These are phyloP conservation scores for Pneumocystis sp. DNA, from an alignment of 1,139 yeast species.

Conservation along the genomic window DNA sequence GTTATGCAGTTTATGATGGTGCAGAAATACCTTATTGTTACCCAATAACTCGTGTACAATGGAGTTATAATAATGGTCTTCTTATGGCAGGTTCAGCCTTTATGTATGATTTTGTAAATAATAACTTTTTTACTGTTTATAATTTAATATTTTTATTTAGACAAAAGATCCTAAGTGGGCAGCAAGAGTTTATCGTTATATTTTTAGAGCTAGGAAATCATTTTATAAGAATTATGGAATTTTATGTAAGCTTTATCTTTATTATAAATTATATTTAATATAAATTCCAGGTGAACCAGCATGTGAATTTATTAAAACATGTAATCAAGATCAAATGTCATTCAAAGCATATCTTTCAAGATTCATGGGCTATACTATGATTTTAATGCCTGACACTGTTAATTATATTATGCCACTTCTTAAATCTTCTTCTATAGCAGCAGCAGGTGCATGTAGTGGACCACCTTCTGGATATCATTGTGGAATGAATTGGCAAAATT, in stretches of 20 bases:
- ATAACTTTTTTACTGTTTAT: constrained; percentile 1
- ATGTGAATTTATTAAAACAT: constrained; percentile 43
- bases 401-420: constrained; percentile 34
- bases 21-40: constrained; percentile 50
- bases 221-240: background rate
- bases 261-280: background rate
- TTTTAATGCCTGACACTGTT: constrained; percentile 40
- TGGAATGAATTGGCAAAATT: constrained; percentile 45
- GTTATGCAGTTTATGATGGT: constrained; percentile 49
- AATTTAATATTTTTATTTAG: background rate
- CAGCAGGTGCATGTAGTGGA: constrained; percentile 58
- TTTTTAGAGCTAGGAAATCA: constrained; percentile 36
- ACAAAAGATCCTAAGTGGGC: constrained; percentile 48
- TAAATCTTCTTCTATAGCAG: constrained; percentile 43
- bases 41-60: constrained; percentile 37
- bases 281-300: constrained; percentile 44
- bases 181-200: constrained; percentile 35
- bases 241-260: background rate
- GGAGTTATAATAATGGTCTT: constrained; percentile 75
- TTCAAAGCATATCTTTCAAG: constrained; percentile 63
- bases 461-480: constrained; percentile 67
- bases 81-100: constrained; percentile 59
- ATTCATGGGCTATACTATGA: constrained; percentile 45
- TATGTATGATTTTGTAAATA: constrained; percentile 35
- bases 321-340: constrained; percentile 64